A percentile compares a stretch with the other conserved stretches of the same genome.
These are phyloP conservation scores for Ochromonas danica DNA, from an alignment of 108 stramenopile genomes.

Conservation along the genomic window DNA sequence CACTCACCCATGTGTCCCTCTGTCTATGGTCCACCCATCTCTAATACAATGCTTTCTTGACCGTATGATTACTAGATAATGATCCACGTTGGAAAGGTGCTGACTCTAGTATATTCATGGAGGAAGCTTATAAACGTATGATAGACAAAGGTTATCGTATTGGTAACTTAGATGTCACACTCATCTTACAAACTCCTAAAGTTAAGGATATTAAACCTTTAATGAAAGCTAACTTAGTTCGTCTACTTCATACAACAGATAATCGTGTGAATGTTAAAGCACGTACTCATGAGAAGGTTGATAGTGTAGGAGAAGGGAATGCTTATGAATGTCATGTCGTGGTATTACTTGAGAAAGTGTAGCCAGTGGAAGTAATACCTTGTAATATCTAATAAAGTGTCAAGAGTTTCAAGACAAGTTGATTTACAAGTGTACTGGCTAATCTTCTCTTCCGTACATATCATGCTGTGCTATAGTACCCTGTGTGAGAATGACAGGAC, in stretches of 20 bases:
- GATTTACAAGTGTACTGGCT: no score
- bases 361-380: no score
- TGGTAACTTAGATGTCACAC: conserved; percentile 66
- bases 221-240: conserved; percentile 89
- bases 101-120: conserved; percentile 87
- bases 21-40: no score
- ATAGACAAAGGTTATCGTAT: conserved; percentile 71
- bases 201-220: conserved; percentile 72
- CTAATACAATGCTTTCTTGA: no score
- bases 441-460: no score
- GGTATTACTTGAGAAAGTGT: conserved; percentile 69
- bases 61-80: conserved; percentile 88
- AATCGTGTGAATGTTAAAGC: conserved; percentile 93
- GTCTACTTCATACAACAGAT: conserved; percentile 68
- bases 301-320: conserved; percentile 83
- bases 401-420: no score
- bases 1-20: no score
- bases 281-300: conserved; percentile 78
- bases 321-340: conserved; percentile 89
- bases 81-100: conserved; percentile 90
- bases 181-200: conserved; percentile 50
- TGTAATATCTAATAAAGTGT: no score
- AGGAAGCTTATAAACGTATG: conserved; percentile 81
- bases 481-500: no score
- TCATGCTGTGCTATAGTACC: no score